These are phyloP conservation scores for Ceratonia siliqua DNA, from an alignment of 306 rosid genomes.

Conservation along the genomic window DNA sequence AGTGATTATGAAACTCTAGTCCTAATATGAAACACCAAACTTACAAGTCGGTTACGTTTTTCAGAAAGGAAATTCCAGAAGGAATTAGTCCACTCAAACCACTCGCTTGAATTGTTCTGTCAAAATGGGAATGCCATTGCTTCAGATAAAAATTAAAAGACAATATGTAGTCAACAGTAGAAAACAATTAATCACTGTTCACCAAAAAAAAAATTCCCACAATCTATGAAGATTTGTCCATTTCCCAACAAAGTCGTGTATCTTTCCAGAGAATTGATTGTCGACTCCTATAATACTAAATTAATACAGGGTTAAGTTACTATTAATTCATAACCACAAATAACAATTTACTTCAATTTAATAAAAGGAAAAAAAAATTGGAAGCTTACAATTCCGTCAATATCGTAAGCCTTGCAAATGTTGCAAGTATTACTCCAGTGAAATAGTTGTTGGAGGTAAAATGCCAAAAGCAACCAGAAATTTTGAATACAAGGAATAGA, in stretches of 20 bases:
- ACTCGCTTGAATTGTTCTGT: slow-evolving; percentile 46
- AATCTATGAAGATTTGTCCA: too few relatives aligned
- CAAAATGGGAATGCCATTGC: too few relatives aligned
- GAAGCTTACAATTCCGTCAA: slow-evolving; percentile 43
- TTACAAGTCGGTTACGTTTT: slow-evolving; percentile 48
- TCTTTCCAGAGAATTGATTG: slow-evolving; percentile 13
- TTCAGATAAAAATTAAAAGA: too few relatives aligned
- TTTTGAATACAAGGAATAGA: neutral
- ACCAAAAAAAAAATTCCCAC: too few relatives aligned
- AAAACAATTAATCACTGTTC: too few relatives aligned
- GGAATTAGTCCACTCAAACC: slow-evolving; percentile 82
- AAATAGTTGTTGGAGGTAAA: slow-evolving; percentile 46
- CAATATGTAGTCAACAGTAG: too few relatives aligned
- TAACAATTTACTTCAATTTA: neutral
- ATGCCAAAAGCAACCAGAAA: slow-evolving; percentile 25
- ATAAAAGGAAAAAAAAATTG: neutral
- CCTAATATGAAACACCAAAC: slow-evolving; percentile 28
- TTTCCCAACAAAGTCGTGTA: too few relatives aligned
- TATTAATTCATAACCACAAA: neutral
- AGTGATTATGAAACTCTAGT: neutral
- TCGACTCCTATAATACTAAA: neutral
- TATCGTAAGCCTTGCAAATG: slow-evolving; percentile 2
- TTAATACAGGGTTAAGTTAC: neutral
- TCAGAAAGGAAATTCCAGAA: slow-evolving; percentile 42
- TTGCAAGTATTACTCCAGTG: slow-evolving; percentile 25